Evolutionary conservation across 306 rosid species (phyloP), one percentile per base, ranked within the genome.

Genomic region (Casuarina equisetifolia): DNA sequence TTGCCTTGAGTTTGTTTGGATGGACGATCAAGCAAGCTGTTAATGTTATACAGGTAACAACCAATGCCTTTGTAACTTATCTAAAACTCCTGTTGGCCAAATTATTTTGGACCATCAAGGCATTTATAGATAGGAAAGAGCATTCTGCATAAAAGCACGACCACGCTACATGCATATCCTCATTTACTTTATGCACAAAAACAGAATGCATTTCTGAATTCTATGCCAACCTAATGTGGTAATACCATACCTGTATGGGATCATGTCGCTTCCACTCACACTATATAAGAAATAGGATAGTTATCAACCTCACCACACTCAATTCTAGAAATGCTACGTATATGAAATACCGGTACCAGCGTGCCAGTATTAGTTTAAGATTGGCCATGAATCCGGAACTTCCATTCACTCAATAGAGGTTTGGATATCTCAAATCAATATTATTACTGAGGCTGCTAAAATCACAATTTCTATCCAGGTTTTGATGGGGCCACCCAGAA

Each of bases 1-100:
- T 92, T 32, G 87, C 70, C 62, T 75, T 88, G 43, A 87, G 89
- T 85, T 77, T 89, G 63, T 87, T 95, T 80, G 99, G 99, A 81
- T 95, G 99, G 93, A 92, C 94, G 25, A 94, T 89, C 85, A 95
- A 95, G 85, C 99, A 95, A 84, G 76, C 86, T 75, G 73, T 92
- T 71, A 95, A 95, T 82, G 48, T 93, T 64, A 95, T 95, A 39
- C 99, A 95, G 99, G 99, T 95, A 67, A 67, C 15, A 7, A 40
- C 19, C 48, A 13, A n/a, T 43, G 5, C 49, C 71, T 66, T 16
- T 35, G 3, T 6, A 66, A 66, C 50, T 67, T 67, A 36, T 67
- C n/a, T n/a, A 8, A 42, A 67, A 17, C 48, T 67, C 71, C 35
- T 67, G 36, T 42, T 50, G 35, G 8, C 50, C 15, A 67, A 67